phyloP scores from a whole-genome alignment of 805 yeast genomes.

The Maudiozyma serrabonitensis region DNA sequence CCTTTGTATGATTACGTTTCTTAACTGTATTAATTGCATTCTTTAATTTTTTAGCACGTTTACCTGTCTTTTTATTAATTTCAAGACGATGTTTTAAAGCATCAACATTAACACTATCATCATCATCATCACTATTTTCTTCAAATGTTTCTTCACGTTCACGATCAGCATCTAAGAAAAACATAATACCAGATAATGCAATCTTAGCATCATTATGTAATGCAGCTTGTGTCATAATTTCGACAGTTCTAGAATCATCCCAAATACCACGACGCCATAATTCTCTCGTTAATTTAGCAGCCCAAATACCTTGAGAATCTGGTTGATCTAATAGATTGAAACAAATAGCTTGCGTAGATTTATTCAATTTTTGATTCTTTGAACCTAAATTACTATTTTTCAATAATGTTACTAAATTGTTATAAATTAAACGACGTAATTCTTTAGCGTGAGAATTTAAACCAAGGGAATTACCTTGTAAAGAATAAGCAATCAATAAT shows the following conservation, averaged over 20 bases:
- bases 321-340: conserved; percentile 77
- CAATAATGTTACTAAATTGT: conserved; percentile 65
- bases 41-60: conserved; percentile 73
- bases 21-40: conserved; percentile 59
- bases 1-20: conserved; percentile 47
- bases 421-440: conserved; percentile 72
- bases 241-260: conserved; percentile 97
- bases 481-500: conserved; percentile 55
- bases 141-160: conserved; percentile 62
- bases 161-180: conserved; percentile 91
- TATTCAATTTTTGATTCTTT: conserved; percentile 80
- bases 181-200: conserved; percentile 78
- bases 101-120: conserved; percentile 55
- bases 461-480: conserved; percentile 35
- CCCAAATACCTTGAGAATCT: conserved; percentile 87
- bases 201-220: conserved; percentile 80
- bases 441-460: conserved; percentile 64
- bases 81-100: conserved; percentile 71
- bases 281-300: conserved; percentile 88
- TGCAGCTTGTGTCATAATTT: conserved; percentile 93
- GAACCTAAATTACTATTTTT: conserved; percentile 82
- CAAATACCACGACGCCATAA: conserved; percentile 96
- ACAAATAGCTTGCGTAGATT: conserved; percentile 83
- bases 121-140: conserved; percentile 57
- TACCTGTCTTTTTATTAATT: conserved; percentile 72